Conservation (phyloP, 495 filamentous ascomycete species). For the Aspergillus leporis region DNA sequence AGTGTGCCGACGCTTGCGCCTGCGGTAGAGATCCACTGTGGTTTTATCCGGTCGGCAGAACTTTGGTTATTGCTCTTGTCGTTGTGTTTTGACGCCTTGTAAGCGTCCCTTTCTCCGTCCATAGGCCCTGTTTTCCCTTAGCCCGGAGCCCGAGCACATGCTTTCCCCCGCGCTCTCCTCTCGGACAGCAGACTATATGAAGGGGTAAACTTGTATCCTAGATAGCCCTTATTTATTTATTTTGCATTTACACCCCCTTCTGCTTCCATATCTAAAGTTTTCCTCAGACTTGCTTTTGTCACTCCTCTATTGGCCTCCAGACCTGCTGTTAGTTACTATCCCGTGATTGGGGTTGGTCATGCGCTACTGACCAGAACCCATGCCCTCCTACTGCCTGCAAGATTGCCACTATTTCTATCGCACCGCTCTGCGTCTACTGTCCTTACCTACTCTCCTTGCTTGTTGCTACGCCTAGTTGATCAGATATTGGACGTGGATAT, state of each 20-base stretch:
- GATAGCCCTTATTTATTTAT: not conserved
- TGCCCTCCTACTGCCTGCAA: slow-evolving; percentile 81
- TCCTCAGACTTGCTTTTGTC: not conserved
- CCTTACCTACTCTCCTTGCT: slow-evolving; percentile 73
- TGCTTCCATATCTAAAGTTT: slow-evolving; percentile 5
- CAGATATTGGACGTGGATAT: slow-evolving; percentile 3
- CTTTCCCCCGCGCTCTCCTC: slow-evolving; percentile 17
- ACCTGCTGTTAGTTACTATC: slow-evolving; percentile 3
- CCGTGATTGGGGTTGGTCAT: slow-evolving; percentile 24
- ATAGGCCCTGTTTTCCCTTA: slow-evolving; percentile 17
- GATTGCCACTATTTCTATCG: slow-evolving; percentile 93
- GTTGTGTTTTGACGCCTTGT: slow-evolving; percentile 14
- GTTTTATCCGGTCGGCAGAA: slow-evolving; percentile 4
- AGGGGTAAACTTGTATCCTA: slow-evolving; percentile 8
- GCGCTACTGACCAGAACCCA: slow-evolving; percentile 41
- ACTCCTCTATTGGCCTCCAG: not conserved
- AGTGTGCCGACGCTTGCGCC: slow-evolving; percentile 21
- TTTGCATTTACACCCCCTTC: not conserved
- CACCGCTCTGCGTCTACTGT: slow-evolving; percentile 79
- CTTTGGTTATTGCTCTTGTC: slow-evolving; percentile 6
- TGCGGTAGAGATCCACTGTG: slow-evolving; percentile 18
- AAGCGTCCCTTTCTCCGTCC: slow-evolving; percentile 28
- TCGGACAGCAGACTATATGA: slow-evolving; percentile 12
- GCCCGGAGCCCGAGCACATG: slow-evolving; percentile 14
- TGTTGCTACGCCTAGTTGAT: slow-evolving; percentile 65